phyloP scores from a whole-genome alignment of 2,329 filamentous ascomycete genomes.

The Alternaria rosae region DNA sequence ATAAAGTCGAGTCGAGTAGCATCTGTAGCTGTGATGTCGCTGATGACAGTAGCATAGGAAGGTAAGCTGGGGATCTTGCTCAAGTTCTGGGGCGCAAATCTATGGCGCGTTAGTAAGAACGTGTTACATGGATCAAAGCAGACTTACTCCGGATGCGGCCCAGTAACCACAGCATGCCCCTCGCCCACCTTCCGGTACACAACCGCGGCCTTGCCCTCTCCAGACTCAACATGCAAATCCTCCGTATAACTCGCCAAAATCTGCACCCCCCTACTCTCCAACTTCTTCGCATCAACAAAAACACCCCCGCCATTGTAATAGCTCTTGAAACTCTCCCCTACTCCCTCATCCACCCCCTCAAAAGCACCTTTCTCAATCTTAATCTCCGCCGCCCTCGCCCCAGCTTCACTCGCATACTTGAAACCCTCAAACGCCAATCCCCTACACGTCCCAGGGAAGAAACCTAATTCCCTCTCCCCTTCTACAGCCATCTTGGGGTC shows the following conservation, averaged over 20 bases:
- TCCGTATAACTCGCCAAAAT: constrained; percentile 82
- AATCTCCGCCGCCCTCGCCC: constrained; percentile 76
- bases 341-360: constrained; percentile 51
- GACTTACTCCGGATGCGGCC: constrained; percentile 88
- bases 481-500: constrained; percentile 82
- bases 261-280: constrained; percentile 72
- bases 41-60: constrained; percentile 74
- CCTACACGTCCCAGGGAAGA: constrained; percentile 86
- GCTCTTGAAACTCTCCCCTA: constrained; percentile 70
- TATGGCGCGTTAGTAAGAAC: constrained; percentile 48
- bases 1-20: constrained; percentile 75
- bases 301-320: constrained; percentile 97
- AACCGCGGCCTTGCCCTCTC: constrained; percentile 76
- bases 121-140: not conserved
- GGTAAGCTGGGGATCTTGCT: constrained; percentile 70
- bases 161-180: constrained; percentile 80
- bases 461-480: constrained; percentile 82
- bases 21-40: constrained; percentile 73
- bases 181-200: constrained; percentile 84
- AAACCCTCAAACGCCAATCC: constrained; percentile 91
- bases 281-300: constrained; percentile 79
- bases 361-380: constrained; percentile 69
- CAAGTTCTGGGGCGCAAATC: constrained; percentile 83
- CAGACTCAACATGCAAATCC: constrained; percentile 76
- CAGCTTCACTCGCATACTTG: constrained; percentile 85